Conservation (phyloP, 345 rosid genomes). For the Carallia brachiata region DNA sequence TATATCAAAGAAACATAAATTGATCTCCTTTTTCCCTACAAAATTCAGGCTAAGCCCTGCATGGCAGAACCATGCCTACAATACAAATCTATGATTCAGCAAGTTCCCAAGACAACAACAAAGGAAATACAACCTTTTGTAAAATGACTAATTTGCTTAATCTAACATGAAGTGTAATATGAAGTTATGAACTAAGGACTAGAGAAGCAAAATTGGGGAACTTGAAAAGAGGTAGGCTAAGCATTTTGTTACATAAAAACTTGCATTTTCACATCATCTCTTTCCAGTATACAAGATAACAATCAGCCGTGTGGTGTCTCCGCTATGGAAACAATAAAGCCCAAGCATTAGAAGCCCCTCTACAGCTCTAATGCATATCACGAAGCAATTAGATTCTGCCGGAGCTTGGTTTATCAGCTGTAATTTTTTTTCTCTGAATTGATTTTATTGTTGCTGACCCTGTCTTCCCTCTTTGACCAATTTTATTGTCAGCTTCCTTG, state of each 20-base stretch:
- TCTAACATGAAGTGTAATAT: too few species aligned
- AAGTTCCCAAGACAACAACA: too few species aligned
- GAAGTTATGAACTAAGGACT: too few species aligned
- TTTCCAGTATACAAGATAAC: neutral
- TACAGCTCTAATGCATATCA: neutral
- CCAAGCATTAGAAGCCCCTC: neutral
- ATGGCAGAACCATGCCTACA: too few species aligned
- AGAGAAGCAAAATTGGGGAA: too few species aligned
- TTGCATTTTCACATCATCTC: neutral
- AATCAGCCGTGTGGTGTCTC: neutral
- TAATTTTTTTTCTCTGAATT: conserved; percentile 20
- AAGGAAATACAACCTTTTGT: too few species aligned
- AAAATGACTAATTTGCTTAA: too few species aligned
- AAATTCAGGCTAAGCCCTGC: too few species aligned
- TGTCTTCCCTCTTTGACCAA: conserved; percentile 24
- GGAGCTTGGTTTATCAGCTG: conserved; percentile 18
- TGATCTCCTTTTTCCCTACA: too few species aligned
- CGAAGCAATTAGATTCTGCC: conserved; percentile 11
- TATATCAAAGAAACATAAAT: too few species aligned
- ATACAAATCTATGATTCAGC: too few species aligned
- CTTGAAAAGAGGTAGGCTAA: neutral
- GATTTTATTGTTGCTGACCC: conserved; percentile 17
- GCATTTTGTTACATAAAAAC: neutral
- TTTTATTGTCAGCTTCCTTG: too few species aligned
- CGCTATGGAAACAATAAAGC: neutral